Conservation (phyloP, 1,139 yeast species). For the Kodamaea plutei region DNA sequence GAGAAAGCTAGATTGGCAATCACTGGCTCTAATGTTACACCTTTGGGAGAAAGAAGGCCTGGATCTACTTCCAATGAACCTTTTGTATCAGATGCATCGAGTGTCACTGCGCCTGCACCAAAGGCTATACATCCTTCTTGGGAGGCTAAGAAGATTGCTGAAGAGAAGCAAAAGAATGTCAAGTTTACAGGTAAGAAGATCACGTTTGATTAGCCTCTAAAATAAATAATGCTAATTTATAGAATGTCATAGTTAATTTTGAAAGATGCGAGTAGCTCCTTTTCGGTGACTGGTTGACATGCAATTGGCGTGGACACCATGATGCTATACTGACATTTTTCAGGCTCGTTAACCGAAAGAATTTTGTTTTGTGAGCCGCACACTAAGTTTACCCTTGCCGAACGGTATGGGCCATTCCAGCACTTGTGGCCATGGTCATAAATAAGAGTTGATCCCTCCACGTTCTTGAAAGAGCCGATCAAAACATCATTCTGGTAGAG, state of each 20-base stretch:
- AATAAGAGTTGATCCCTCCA: constrained; percentile 31
- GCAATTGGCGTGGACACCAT: constrained; percentile 67
- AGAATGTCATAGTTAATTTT: too few relatives aligned
- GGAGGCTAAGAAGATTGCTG: constrained; percentile 78
- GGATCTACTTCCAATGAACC: constrained; percentile 3
- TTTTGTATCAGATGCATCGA: constrained; percentile 3
- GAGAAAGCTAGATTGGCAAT: constrained; percentile 41
- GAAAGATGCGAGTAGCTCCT: constrained; percentile 24
- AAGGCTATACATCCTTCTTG: constrained; percentile 82
- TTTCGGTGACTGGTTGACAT: constrained; percentile 43
- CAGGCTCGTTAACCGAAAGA: constrained; percentile 75
- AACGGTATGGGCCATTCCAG: constrained; percentile 92
- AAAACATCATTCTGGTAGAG: constrained; percentile 57
- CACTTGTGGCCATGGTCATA: constrained; percentile 75
- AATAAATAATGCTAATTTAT: not conserved
- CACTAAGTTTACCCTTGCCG: constrained; percentile 56
- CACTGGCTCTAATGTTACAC: constrained; percentile 24
- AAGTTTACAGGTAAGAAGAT: constrained; percentile 84
- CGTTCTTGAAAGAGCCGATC: constrained; percentile 50
- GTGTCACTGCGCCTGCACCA: constrained; percentile 7
- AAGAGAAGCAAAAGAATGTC: constrained; percentile 59
- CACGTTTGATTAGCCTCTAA: constrained; percentile 58
- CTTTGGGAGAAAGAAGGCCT: constrained; percentile 35
- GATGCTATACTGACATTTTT: constrained; percentile 75
- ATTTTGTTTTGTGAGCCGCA: constrained; percentile 65